Conservation (phyloP, 331 rosid species). For the Saraca asoca region DNA sequence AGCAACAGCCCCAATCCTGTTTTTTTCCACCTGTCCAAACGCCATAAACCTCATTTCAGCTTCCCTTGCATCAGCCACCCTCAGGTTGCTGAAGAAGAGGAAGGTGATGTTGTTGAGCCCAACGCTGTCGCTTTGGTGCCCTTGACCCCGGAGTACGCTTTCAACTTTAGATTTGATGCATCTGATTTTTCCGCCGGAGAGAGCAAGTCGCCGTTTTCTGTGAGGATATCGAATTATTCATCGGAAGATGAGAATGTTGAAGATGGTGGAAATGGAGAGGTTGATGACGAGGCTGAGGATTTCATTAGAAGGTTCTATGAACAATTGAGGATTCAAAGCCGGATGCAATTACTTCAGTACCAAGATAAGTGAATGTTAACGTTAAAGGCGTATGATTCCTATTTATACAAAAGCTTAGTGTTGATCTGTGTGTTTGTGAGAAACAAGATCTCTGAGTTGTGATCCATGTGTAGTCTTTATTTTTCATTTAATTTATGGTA, state of each 20-base stretch:
- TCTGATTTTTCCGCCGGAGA: slow-evolving; percentile 40
- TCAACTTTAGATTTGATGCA: slow-evolving; percentile 36
- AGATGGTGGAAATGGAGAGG: slow-evolving; percentile 41
- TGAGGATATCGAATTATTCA: slow-evolving; percentile 52
- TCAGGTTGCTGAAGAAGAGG: slow-evolving; percentile 43
- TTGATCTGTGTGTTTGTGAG: too few relatives aligned
- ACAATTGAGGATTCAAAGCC: slow-evolving; percentile 52
- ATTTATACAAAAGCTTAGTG: background rate
- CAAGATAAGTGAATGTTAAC: slow-evolving; percentile 22
- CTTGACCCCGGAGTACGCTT: slow-evolving; percentile 45
- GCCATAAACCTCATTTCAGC: slow-evolving; percentile 48
- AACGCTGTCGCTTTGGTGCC: slow-evolving; percentile 37
- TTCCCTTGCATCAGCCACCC: slow-evolving; percentile 60
- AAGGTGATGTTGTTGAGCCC: background rate
- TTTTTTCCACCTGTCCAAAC: slow-evolving; percentile 48
- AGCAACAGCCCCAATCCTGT: slow-evolving; percentile 62
- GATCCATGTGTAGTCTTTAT: too few relatives aligned
- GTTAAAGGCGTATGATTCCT: background rate
- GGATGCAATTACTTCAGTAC: slow-evolving; percentile 45
- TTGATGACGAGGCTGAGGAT: slow-evolving; percentile 65
- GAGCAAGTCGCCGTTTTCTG: slow-evolving; percentile 44
- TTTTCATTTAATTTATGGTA: too few relatives aligned
- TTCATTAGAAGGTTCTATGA: slow-evolving; percentile 62
- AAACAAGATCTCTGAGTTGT: too few relatives aligned
- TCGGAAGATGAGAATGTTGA: slow-evolving; percentile 49